phyloP scores from a whole-genome alignment of 176 grass and related monocot species.

The Oryza punctata region DNA sequence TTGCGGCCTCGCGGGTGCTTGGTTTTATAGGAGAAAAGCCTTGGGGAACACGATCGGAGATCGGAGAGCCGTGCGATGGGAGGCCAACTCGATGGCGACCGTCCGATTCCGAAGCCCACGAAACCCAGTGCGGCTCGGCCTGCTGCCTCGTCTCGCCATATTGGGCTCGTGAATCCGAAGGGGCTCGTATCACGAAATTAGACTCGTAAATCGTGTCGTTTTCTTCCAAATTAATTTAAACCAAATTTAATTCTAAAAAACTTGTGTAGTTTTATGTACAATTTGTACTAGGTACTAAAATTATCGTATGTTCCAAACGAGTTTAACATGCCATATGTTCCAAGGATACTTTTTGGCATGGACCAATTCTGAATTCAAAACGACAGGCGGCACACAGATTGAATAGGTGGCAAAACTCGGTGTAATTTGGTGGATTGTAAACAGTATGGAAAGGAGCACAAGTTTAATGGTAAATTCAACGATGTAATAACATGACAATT shows the following conservation, averaged over 20 bases:
- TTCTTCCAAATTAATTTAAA: no score
- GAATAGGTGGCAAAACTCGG: not conserved
- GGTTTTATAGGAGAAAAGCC: not conserved
- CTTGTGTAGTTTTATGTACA: no score
- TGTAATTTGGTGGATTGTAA: not conserved
- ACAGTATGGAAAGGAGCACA: not conserved
- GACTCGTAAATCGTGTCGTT: no score
- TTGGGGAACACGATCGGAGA: conserved; percentile 25
- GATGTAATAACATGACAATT: not conserved
- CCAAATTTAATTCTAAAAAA: no score
- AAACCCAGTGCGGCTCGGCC: not conserved
- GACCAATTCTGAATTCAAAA: no score
- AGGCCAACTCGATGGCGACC: conserved; percentile 6
- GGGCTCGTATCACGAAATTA: no score
- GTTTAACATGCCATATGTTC: no score
- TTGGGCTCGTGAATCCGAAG: not conserved
- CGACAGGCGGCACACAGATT: no score
- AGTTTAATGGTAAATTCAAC: not conserved
- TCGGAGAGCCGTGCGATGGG: conserved; percentile 20
- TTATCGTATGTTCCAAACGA: no score
- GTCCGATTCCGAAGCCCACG: not conserved
- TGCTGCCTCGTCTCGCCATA: not conserved
- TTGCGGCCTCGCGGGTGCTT: not conserved
- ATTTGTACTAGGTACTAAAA: no score
- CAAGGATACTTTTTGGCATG: no score